Evolutionary conservation across 2,329 filamentous ascomycete species (phyloP), one percentile per base, ranked within the genome.

Genomic region (Microcyclosporella mali): DNA sequence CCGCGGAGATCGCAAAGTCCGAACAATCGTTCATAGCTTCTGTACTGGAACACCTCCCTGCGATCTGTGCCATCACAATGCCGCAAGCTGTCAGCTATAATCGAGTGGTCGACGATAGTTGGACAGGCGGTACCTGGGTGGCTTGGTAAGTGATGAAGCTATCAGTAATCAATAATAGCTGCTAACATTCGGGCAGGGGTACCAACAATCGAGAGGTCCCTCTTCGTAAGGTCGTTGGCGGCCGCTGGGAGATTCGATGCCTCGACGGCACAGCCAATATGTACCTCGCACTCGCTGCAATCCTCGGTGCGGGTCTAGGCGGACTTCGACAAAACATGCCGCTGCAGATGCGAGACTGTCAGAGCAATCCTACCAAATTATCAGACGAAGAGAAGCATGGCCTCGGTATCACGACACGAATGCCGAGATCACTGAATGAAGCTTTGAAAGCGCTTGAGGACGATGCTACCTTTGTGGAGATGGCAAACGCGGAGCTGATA

Each of bases 261-360:
- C 58, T 90, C n/a, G 87, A 94, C 56, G 87, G 86, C 0, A 65
- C 88, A 14, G 84, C 85, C 2, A 94, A 94, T 58, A 77, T 81
- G 41, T 94, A 92, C 58, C 64, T 94, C 1, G 82, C 77, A 0
- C 61, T 85, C 14, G 72, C 75, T 0, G 79, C 78, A 0, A 58
- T 88, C 0, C 57, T 88, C 0, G 71, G 70, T 0, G 77, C 77
- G 0, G 84, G 84, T 0, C 63, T 75, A 0, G 48, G 71, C 1
- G 84, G 84, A 0, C 52, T 86, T 2, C 51, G 58, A 1, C 61
- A 66, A 1, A 60, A 64, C 2, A 64, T 69, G 41, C 49, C 62
- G 36, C 60, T 83, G 36, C n/a, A 33, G 10, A 72, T 72, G 65
- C 59, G 66, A 25, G 80, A 85, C 55, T 79, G 78, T 48, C 55